Base-by-base conservation (phyloP, 2,329 filamentous ascomycete genomes). In the Arthroderma sp. region DNA sequence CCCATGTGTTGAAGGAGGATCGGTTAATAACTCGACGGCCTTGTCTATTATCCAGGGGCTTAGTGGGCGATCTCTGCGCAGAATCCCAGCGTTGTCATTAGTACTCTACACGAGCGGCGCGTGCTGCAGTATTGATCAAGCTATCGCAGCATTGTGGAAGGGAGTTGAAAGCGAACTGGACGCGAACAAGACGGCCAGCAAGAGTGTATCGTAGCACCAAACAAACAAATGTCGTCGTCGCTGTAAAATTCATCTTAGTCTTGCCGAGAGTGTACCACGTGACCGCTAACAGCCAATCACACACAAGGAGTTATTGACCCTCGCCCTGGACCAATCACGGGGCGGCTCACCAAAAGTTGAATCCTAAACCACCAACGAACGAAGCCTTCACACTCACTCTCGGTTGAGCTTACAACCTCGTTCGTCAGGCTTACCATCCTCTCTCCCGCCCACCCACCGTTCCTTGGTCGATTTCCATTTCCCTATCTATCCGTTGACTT, bases 21-120 rank as follows among this genome's bases (percentile, higher is more conserved):
- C 55, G 34, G 38, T 36, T 27, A 10, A 10, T 31, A 27, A 47
- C 15, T 22, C 15, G 15, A 22, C 15, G 15, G 15, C 15, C 1
- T 22, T 22, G 15, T 22, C 15, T 22, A 22, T 22, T 3, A 15
- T 33, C 22, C 28, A 62, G 53, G 64, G 61, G 8, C 53, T 68
- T 4, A 70, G 67, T 48, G 68, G 66, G 2, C 58, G 68, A 22
- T 64, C 58, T 1, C 54, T 71, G 28, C 57, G 65, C 27, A 57
- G 66, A 28, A 50, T 70, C 10, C 66, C 68, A 1, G 60, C 63
- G 5, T 47, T 68, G 11, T 63, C 66, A 4, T 49, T 70, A 29
- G 64, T 66, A 0, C 59, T 65, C 53, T 60, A 67, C 50, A 63
- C 59, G 4, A 60, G 56, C 50, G 51, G 52, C 28, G 56, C 55